Base-by-base conservation (phyloP, 2,329 filamentous ascomycete species). In the Ophiostoma montium region DNA sequence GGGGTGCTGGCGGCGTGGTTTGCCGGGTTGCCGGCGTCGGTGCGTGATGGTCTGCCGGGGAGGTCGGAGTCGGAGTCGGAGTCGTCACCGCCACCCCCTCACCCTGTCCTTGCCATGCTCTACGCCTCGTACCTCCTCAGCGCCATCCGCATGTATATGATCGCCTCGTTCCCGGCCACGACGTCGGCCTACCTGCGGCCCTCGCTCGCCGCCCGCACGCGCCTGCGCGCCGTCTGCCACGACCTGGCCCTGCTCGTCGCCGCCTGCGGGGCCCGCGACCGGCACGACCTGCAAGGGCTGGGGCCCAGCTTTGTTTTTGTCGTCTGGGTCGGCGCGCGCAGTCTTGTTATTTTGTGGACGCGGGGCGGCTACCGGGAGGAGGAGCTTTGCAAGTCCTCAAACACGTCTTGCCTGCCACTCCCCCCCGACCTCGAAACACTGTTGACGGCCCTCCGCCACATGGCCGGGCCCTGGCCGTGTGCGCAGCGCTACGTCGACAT, bases 61-160 rank as follows among this genome's bases (percentile, higher is more conserved):
- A n/a, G n/a, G n/a, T n/a, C n/a, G n/a, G n/a, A n/a, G n/a, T n/a
- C 30, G 19, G 18, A 8, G 6, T 35, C 36, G 23, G 21, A 13
- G 11, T 7, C 38, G 13, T n/a, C 38, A 8, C 10, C 36, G 12
- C 21, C 46, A 3, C 35, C 35, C 3, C 5, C 35, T 27, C 7
- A 19, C 9, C 52, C 52, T 4, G 46, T 52, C 36, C 49, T 50
- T 30, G 30, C 23, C 10, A 50, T 54, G 12, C 15, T 52, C 6
- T 48, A 52, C 35, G 52, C 50, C 19, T 50, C 50, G 7, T 47
- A 36, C 15, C 46, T 33, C 4, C 33, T 52, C 16, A 47, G 49
- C 35, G 38, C 43, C 23, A 44, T 54, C 16, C 52, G 52, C 47
- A 54, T 54, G 50, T 52, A 54, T 46, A 52, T 38, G 15, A 42